phyloP scores from a whole-genome alignment of 192 early-diverging fungal species.

The Polychytrium aggregatum region DNA sequence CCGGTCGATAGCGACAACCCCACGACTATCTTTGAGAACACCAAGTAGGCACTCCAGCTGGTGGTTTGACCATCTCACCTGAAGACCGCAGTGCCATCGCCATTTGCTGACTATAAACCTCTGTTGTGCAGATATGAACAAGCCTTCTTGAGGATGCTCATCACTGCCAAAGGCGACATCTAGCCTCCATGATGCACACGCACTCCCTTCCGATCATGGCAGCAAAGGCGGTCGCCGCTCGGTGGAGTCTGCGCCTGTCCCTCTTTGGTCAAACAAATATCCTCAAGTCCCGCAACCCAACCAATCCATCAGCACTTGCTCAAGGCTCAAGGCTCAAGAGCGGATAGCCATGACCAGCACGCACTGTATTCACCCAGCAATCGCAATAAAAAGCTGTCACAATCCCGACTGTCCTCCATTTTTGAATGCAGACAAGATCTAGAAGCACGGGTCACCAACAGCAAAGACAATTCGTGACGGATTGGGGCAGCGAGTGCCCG shows the following conservation, averaged over 20 bases:
- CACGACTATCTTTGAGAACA: slow-evolving; percentile 47
- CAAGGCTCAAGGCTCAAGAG: too few species aligned
- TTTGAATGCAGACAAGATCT: too few species aligned
- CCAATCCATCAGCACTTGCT: too few species aligned
- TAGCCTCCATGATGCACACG: neutral
- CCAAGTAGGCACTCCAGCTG: slow-evolving; percentile 24
- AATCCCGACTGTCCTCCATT: too few species aligned
- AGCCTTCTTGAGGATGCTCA: slow-evolving; percentile 38
- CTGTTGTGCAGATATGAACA: slow-evolving; percentile 31
- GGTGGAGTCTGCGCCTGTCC: too few species aligned
- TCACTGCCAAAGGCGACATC: slow-evolving; percentile 9
- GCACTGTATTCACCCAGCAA: too few species aligned
- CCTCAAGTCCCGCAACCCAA: neutral
- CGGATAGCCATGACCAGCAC: too few species aligned
- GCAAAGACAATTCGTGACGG: too few species aligned
- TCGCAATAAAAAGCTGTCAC: too few species aligned
- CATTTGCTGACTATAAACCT: neutral
- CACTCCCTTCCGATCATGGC: neutral
- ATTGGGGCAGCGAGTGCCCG: too few species aligned
- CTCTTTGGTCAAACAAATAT: neutral
- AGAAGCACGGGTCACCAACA: too few species aligned
- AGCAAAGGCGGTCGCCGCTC: neutral
- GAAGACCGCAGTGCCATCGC: neutral
- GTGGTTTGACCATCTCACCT: too few species aligned
- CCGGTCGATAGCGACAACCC: slow-evolving; percentile 45